A percentile compares a stretch with the other conserved stretches of the same genome.
Evolutionary conservation across 2,329 filamentous ascomycete species (phyloP).

Genomic region (Colletotrichum karsti): DNA sequence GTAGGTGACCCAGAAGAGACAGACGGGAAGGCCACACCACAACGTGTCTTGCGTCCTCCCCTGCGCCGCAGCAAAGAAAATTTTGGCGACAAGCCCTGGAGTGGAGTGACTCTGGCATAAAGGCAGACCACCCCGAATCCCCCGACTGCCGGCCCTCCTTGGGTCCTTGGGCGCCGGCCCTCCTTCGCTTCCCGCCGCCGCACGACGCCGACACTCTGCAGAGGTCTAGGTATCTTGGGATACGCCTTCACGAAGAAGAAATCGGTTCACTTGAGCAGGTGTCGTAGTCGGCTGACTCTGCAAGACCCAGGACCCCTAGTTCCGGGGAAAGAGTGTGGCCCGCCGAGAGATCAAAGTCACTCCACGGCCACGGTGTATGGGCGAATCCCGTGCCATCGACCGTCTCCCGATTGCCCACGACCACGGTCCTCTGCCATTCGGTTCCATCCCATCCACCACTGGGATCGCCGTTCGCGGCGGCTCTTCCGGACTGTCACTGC

Average conservation of each 20-base stretch:
- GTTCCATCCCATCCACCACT: no score
- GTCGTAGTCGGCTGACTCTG: slow-evolving; percentile 19
- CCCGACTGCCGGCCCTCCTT: slow-evolving; percentile 12
- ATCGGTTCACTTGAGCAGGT: slow-evolving; percentile 24
- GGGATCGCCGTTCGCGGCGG: neutral
- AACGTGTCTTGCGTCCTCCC: neutral
- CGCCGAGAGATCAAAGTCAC: slow-evolving; percentile 15
- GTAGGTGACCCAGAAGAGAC: neutral
- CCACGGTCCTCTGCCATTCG: no score
- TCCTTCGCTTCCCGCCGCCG: slow-evolving; percentile 9
- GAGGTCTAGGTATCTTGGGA: no score
- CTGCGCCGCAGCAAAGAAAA: slow-evolving; percentile 15
- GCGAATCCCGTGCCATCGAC: slow-evolving; percentile 1
- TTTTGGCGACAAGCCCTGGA: slow-evolving; percentile 25
- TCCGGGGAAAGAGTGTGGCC: slow-evolving; percentile 4
- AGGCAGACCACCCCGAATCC: slow-evolving; percentile 19
- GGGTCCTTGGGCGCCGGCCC: neutral
- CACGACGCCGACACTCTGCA: slow-evolving; percentile 10
- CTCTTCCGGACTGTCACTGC: neutral
- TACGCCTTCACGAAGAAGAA: slow-evolving; percentile 3
- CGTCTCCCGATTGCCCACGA: slow-evolving; percentile 17
- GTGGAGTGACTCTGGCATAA: slow-evolving; percentile 26
- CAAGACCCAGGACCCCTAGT: neutral
- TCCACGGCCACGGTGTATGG: slow-evolving; percentile 16
- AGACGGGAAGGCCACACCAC: slow-evolving; percentile 5